These are phyloP conservation scores for Dictyostelium capitatum DNA, from an alignment of 78 protist genomes.

Conservation along the genomic window DNA sequence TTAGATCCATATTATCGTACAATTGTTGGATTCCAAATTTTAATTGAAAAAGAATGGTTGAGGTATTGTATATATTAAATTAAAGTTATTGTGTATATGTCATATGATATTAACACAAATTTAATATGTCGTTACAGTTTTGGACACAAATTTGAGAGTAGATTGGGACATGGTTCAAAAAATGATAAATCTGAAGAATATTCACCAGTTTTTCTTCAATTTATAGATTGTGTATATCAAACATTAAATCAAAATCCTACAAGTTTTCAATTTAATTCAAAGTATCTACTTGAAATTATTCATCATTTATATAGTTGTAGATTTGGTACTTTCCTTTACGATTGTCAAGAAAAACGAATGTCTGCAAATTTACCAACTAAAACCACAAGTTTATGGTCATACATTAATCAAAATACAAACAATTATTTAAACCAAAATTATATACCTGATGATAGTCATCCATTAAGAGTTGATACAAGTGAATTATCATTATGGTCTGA, in stretches of 20 bases:
- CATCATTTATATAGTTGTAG: conserved; percentile 69
- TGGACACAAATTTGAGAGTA: conserved; percentile 88
- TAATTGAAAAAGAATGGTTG: conserved; percentile 94
- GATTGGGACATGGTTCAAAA: conserved; percentile 77
- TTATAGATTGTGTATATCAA: conserved; percentile 95
- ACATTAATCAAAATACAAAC: conserved; percentile 18
- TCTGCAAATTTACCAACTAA: not conserved
- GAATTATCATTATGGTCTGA: conserved; percentile 39
- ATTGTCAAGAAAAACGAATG: conserved; percentile 48
- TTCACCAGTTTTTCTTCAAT: conserved; percentile 96
- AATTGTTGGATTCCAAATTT: conserved; percentile 87
- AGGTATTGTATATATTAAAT: too few species aligned
- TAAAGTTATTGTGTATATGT: too few species aligned
- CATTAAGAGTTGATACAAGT: conserved; percentile 6
- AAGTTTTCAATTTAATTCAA: conserved; percentile 66
- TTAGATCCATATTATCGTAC: conserved; percentile 95
- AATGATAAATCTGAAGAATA: conserved; percentile 48
- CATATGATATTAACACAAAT: too few species aligned
- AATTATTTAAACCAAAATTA: conserved; percentile 14
- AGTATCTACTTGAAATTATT: conserved; percentile 53
- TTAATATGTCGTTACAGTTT: too few species aligned
- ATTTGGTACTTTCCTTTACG: conserved; percentile 84
- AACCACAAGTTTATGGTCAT: conserved; percentile 54
- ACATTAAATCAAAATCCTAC: conserved; percentile 42
- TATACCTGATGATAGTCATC: not conserved